Percentiles rank a stretch among this genome's conserved stretches.
These are phyloP conservation scores for Myriangium duriaei DNA, from an alignment of 2,329 filamentous ascomycete genomes.

Conservation along the genomic window DNA sequence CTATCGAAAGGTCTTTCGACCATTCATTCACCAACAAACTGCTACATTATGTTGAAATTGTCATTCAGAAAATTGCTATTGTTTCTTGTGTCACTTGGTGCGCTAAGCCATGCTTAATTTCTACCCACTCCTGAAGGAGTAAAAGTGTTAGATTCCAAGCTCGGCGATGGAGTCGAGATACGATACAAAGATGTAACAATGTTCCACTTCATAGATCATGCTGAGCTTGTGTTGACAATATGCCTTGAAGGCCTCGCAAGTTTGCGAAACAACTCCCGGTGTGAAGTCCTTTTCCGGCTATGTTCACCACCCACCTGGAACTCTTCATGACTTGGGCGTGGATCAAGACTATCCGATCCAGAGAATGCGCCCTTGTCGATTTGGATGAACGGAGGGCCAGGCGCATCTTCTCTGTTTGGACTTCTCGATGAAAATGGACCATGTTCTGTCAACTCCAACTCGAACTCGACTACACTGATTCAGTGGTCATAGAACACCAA, in stretches of 20 bases:
- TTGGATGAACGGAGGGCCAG: conserved; percentile 57
- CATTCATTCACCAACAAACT: too few species aligned
- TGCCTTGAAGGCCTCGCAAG: conserved; percentile 10
- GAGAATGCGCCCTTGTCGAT: conserved; percentile 44
- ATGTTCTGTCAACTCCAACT: conserved; percentile 41
- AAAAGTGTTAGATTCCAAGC: conserved; percentile 30
- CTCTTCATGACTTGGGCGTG: conserved; percentile 15
- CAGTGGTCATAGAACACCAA: conserved; percentile 52
- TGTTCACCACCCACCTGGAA: conserved; percentile 19
- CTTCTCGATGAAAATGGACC: conserved; percentile 49
- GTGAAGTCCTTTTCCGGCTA: conserved; percentile 31
- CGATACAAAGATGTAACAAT: conserved; percentile 33
- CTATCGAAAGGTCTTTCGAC: too few species aligned
- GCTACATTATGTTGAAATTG: too few species aligned
- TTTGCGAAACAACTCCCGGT: conserved; percentile 38
- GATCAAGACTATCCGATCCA: conserved; percentile 35
- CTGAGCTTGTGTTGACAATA: neutral
- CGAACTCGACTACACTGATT: conserved; percentile 39
- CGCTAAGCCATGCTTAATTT: conserved; percentile 19
- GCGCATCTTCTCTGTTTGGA: conserved; percentile 51
- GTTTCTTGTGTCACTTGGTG: too few species aligned
- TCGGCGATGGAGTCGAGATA: conserved; percentile 30
- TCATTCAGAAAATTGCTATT: too few species aligned
- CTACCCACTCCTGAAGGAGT: conserved; percentile 29
- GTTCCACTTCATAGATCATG: neutral